phyloP scores from a whole-genome alignment of 75 land plant genomes.

The Selaginella tamariscina region DNA sequence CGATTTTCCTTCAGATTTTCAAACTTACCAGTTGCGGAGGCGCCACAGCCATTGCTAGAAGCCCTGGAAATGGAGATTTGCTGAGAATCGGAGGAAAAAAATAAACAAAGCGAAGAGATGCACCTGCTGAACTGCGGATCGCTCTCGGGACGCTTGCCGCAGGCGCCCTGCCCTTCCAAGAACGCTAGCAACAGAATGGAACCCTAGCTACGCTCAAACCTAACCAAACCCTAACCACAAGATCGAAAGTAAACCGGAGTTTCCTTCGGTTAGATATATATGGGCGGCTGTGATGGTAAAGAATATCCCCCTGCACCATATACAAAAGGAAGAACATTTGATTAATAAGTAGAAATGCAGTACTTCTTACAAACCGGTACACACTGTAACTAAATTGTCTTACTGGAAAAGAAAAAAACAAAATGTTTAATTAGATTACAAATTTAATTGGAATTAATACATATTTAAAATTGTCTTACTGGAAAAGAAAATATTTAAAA shows the following conservation, averaged over 20 bases:
- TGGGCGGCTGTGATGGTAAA: not conserved
- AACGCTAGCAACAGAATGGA: not conserved
- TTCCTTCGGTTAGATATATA: not conserved
- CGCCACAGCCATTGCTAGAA: slow-evolving; percentile 1
- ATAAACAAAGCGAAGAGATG: not conserved
- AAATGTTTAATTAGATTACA: not conserved
- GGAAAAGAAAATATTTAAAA: too few relatives aligned
- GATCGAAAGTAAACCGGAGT: not conserved
- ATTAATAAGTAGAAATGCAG: not conserved
- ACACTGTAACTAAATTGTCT: too few relatives aligned
- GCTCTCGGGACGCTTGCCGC: not conserved
- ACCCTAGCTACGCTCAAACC: not conserved
- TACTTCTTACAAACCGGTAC: not conserved
- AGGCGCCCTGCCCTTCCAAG: not conserved
- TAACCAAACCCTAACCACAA: not conserved
- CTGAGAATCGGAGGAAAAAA: not conserved
- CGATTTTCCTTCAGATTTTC: not conserved
- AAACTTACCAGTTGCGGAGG: not conserved
- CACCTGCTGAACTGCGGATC: not conserved
- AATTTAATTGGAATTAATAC: too few relatives aligned
- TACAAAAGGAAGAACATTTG: not conserved
- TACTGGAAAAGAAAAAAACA: not conserved
- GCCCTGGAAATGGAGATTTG: not conserved
- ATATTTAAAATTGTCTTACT: too few relatives aligned
- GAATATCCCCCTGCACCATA: not conserved